Percentiles rank a stretch among this genome's conserved stretches.
Evolutionary conservation across 1,284 basidiomycete species (phyloP).

Genomic region (Microbotryum silenes-acaulis): DNA sequence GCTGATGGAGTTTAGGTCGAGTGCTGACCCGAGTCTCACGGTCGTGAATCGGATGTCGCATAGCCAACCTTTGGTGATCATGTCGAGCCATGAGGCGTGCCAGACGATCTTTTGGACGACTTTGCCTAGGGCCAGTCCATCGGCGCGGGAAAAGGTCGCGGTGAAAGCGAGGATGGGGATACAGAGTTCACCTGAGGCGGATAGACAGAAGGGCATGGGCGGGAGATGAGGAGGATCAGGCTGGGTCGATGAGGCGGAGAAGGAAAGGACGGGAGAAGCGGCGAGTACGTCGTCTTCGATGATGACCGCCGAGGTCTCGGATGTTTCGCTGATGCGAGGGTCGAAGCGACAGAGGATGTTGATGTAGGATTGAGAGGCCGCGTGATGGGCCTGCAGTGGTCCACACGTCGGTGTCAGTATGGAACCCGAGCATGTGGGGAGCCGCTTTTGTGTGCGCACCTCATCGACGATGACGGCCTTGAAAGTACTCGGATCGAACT

Average conservation of each 20-base stretch:
- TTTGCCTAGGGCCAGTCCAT: slow-evolving; percentile 77
- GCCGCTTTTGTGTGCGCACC: slow-evolving; percentile 16
- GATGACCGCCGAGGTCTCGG: slow-evolving; percentile 1
- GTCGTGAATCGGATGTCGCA: slow-evolving; percentile 74
- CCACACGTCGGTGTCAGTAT: neutral
- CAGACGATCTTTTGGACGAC: slow-evolving; percentile 90
- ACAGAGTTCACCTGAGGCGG: slow-evolving; percentile 27
- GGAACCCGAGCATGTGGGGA: neutral
- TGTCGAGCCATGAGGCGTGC: slow-evolving; percentile 82
- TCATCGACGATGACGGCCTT: slow-evolving; percentile 87
- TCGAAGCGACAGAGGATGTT: slow-evolving; percentile 70
- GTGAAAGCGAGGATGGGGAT: slow-evolving; percentile 91
- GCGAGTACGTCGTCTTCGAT: neutral
- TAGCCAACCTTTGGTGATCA: slow-evolving; percentile 72
- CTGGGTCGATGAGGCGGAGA: slow-evolving; percentile 27
- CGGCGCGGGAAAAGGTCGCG: slow-evolving; percentile 87
- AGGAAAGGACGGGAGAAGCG: neutral
- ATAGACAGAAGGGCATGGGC: neutral
- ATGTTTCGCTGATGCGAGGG: slow-evolving; percentile 28
- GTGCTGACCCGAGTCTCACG: slow-evolving; percentile 54
- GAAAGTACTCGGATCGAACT: slow-evolving; percentile 64
- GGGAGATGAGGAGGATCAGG: neutral
- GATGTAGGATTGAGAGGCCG: slow-evolving; percentile 79
- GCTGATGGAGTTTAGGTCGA: slow-evolving; percentile 61
- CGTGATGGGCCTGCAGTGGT: slow-evolving; percentile 67